Percentiles rank a stretch among this genome's conserved stretches.
phyloP scores from a whole-genome alignment of 2,329 filamentous ascomycete genomes.

The Penicillium sp. region DNA sequence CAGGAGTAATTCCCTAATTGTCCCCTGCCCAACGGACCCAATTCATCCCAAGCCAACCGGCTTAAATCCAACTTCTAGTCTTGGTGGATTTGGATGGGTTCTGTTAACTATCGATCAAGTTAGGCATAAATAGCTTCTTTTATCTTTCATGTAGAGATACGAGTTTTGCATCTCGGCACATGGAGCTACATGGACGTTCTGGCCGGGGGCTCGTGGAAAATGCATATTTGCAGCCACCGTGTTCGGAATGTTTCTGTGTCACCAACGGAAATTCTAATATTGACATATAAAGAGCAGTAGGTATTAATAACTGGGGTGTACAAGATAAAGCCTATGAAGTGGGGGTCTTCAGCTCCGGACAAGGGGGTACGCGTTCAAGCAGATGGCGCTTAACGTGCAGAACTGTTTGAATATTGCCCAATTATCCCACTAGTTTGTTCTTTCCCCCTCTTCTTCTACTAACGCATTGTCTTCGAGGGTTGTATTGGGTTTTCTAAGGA shows the following conservation, averaged over 20 bases:
- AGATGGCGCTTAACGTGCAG: background rate
- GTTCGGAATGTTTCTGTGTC: background rate
- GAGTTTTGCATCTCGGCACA: too few species aligned
- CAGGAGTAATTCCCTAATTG: background rate
- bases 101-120: too few species aligned
- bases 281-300: background rate
- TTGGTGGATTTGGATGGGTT: background rate
- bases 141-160: background rate
- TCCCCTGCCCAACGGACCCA: background rate
- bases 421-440: background rate
- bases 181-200: background rate
- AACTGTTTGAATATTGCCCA: background rate
- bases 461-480: too few species aligned
- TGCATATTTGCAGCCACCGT: background rate
- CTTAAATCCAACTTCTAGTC: background rate
- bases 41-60: background rate
- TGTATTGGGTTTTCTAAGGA: too few species aligned
- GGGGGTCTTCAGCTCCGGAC: conserved; percentile 1
- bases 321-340: background rate
- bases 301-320: background rate
- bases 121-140: background rate
- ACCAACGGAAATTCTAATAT: background rate
- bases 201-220: background rate
- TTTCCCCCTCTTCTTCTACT: background rate
- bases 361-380: background rate